phyloP scores from a whole-genome alignment of 805 yeast genomes.

The Lipomyces starkeyi region DNA sequence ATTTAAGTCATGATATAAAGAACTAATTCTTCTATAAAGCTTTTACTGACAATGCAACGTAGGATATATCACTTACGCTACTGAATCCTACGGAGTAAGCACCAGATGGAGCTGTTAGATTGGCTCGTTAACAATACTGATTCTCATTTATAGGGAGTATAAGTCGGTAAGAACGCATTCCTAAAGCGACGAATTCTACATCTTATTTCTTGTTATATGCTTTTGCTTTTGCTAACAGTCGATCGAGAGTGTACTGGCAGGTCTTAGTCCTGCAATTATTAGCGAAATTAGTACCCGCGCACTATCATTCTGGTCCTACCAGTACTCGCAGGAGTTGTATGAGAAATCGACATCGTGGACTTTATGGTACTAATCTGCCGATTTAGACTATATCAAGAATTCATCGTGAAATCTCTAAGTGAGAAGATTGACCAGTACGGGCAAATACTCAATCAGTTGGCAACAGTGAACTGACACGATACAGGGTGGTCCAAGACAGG shows the following conservation, averaged over 20 bases:
- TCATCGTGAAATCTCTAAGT: conserved; percentile 11
- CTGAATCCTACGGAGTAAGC: conserved; percentile 28
- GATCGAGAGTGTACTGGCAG: conserved; percentile 27
- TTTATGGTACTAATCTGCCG: neutral
- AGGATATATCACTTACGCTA: conserved; percentile 25
- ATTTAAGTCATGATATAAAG: neutral
- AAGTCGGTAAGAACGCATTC: conserved; percentile 11
- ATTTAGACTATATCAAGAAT: conserved; percentile 25
- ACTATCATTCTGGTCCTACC: conserved; percentile 30
- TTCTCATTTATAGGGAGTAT: conserved; percentile 9
- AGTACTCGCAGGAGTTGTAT: conserved; percentile 28
- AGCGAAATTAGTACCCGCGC: conserved; percentile 26
- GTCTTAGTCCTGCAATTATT: conserved; percentile 27
- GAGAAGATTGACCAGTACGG: conserved; percentile 22
- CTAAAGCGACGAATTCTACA: neutral
- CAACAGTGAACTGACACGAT: neutral
- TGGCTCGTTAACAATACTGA: neutral
- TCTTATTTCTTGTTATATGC: neutral
- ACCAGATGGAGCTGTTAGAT: neutral
- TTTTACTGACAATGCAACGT: neutral
- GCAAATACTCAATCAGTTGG: neutral
- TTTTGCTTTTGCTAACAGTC: neutral
- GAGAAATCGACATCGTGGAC: neutral
- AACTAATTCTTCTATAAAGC: neutral
- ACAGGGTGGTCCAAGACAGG: conserved; percentile 15